Conservation (phyloP, 2,329 filamentous ascomycete genomes). For the Sclerotinia spermophila region DNA sequence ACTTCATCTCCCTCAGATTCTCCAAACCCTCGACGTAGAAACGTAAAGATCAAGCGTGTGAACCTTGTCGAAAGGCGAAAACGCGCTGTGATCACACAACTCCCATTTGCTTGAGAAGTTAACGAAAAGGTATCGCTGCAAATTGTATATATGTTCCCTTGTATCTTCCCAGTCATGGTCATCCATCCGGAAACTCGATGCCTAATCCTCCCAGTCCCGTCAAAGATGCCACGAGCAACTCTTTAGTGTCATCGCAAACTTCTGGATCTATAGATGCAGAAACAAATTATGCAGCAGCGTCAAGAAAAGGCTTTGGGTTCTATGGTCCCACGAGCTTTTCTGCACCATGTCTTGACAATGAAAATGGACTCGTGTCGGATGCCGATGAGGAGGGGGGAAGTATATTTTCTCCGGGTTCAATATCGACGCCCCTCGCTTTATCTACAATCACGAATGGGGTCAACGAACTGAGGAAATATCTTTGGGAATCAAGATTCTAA, state of each 20-base stretch:
- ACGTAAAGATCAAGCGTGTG: conserved; percentile 10
- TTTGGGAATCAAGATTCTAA: neutral
- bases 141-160: neutral
- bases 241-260: neutral
- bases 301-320: neutral
- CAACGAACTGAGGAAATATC: neutral
- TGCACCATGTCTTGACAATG: neutral
- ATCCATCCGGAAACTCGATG: neutral
- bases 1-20: neutral
- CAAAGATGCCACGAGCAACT: neutral
- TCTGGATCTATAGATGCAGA: neutral
- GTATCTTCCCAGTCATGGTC: neutral
- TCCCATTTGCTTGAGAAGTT: conserved; percentile 5
- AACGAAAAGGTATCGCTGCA: conserved; percentile 2
- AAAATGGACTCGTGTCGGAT: neutral
- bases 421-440: neutral
- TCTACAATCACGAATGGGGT: neutral
- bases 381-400: neutral
- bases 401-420: neutral
- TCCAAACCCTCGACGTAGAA: neutral
- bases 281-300: neutral
- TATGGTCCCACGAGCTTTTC: conserved; percentile 11
- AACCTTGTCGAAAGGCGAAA: conserved; percentile 2
- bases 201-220: neutral
- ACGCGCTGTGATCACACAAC: conserved; percentile 3